Percentiles rank a stretch among this genome's conserved stretches.
Conservation (phyloP, 1,284 basidiomycete genomes). For the Cystobasidium pallidum region DNA sequence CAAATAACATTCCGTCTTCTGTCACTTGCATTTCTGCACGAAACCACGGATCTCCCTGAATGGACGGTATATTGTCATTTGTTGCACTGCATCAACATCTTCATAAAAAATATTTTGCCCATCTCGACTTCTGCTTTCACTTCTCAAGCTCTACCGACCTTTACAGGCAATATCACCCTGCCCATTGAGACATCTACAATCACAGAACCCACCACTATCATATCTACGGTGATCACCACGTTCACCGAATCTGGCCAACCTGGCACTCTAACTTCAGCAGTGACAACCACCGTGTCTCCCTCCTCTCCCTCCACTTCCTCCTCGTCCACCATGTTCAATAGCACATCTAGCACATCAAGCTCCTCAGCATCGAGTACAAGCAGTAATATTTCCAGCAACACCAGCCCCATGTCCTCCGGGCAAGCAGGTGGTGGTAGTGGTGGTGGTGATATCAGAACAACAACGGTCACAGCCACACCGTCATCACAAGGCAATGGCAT, state of each 20-base stretch:
- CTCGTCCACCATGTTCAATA: neutral
- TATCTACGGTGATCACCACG: conserved; percentile 26
- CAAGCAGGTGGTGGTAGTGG: neutral
- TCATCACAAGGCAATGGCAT: conserved; percentile 3
- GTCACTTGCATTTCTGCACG: conserved; percentile 1
- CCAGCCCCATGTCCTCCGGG: neutral
- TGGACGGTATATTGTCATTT: too few species aligned
- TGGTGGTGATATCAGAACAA: conserved; percentile 1
- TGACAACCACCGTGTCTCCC: conserved; percentile 24
- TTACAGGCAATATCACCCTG: conserved; percentile 29
- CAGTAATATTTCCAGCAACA: neutral
- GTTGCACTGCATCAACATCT: too few species aligned
- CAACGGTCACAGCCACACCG: conserved; percentile 26
- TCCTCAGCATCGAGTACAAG: too few species aligned
- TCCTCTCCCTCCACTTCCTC: conserved; percentile 2
- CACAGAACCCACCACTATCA: conserved; percentile 13
- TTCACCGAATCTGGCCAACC: conserved; percentile 16
- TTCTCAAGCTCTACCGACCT: conserved; percentile 6
- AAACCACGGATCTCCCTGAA: too few species aligned
- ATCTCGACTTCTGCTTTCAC: conserved; percentile 4
- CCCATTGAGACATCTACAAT: conserved; percentile 29
- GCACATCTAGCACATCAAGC: neutral
- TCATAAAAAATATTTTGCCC: conserved; percentile 1
- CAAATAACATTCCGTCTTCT: too few species aligned
- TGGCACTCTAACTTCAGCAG: conserved; percentile 26